Percentiles rank a stretch among this genome's conserved stretches.
Evolutionary conservation across 768 basidiomycete genomes (phyloP).

Genomic region (Favolaschia claudopus): DNA sequence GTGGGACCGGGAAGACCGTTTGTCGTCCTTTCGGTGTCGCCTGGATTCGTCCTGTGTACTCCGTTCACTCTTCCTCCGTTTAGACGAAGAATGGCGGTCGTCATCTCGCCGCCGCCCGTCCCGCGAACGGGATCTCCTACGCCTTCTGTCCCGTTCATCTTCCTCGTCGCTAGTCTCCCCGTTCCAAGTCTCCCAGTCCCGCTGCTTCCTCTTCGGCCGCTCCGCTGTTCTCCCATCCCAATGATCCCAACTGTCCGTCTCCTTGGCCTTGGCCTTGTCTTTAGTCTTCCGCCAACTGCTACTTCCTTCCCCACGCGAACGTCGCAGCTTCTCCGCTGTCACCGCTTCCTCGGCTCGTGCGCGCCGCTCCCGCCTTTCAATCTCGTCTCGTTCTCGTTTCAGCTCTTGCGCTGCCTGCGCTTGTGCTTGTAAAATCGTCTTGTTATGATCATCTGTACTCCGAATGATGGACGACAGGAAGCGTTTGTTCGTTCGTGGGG

Average conservation of each 20-base stretch:
- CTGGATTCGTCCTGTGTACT: conserved; percentile 22
- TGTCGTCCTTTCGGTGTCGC: conserved; percentile 13
- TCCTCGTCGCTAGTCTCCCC: conserved; percentile 49
- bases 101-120: conserved; percentile 26
- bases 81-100: conserved; percentile 22
- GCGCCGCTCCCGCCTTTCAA: conserved; percentile 66
- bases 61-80: conserved; percentile 31
- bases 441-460: conserved; percentile 96
- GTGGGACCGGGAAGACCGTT: conserved; percentile 15
- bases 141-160: conserved; percentile 28
- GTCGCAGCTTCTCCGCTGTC: conserved; percentile 64
- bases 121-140: conserved; percentile 27
- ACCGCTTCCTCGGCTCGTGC: conserved; percentile 80
- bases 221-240: conserved; percentile 61
- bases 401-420: conserved; percentile 75
- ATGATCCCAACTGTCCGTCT: conserved; percentile 55
- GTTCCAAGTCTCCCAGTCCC: conserved; percentile 61
- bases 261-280: conserved; percentile 18
- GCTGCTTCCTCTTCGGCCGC: conserved; percentile 51
- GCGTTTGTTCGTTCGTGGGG: conserved; percentile 83
- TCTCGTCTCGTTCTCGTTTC: conserved; percentile 72
- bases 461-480: conserved; percentile 87
- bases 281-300: conserved; percentile 35
- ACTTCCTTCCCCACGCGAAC: conserved; percentile 36
- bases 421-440: conserved; percentile 78